Evolutionary conservation across 2,329 filamentous ascomycete species (phyloP), one percentile per base, ranked within the genome.

Genomic region (Sclerotinia nivalis): DNA sequence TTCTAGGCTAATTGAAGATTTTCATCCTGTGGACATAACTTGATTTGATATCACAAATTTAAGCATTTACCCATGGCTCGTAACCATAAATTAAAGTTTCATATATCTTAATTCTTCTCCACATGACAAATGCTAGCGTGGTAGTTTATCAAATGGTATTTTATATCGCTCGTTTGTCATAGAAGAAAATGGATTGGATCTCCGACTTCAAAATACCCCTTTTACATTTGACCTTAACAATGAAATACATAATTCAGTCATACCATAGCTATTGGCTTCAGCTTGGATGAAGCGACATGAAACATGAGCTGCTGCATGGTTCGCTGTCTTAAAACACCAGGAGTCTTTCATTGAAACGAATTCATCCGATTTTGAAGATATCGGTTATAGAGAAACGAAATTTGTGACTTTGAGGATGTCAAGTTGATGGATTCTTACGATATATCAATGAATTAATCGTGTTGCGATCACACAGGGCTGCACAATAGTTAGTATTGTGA

Each of bases 51-150:
- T 58, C 55, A 58, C 12, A 37, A 43, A 18, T 43, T 58, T 34
- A 58, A 58, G 31, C 55, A 37, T 58, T 56, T 37, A 22, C 10
- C 52, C 34, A 22, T 34, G 47, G 22, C 55, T 58, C 55, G 55
- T 58, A 58, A 37, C 22, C 31, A 58, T 40, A 40, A 58, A 58
- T 58, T 58, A 58, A 34, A 15, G 55, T 58, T 58, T 58, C 55
- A 58, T 37, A 40, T 40, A 34, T 58, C 55, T 58, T 34, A 58
- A n/a, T 40, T 58, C 2, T 37, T 58, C 55, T 58, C 55, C 55
- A 40, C 34, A 58, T 22, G 55, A 18, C 40, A 40, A 37, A 22
- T 20, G 10, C 10, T n/a, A 37, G 22, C 31, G 13, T 56, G 20
- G 20, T 5, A 22, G 25, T 56, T 22, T 34, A 37, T 56, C 34